A percentile compares a stretch with the other conserved stretches of the same genome.
These are phyloP conservation scores for Hawksworthiomyces lignivorus DNA, from an alignment of 2,329 filamentous ascomycete genomes.

Conservation along the genomic window DNA sequence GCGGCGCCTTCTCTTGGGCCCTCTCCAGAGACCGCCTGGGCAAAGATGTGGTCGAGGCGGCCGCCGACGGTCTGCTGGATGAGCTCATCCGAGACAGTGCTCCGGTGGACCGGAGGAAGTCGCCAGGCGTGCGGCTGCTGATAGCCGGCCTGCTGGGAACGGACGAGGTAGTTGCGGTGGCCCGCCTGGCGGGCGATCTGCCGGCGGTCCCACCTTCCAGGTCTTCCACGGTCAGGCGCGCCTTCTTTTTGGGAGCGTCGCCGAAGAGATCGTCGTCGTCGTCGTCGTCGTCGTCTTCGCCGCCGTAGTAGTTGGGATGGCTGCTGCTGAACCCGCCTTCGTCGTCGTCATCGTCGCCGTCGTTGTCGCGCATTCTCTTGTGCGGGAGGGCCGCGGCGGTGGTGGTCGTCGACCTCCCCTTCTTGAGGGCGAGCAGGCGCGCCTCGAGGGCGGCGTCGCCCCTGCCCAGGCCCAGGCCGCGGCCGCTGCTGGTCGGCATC, in stretches of 20 bases:
- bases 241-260: conserved; percentile 10
- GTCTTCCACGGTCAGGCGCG: conserved; percentile 10
- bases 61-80: no score
- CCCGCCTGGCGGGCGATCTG: neutral
- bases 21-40: no score
- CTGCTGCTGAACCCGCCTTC: conserved; percentile 12
- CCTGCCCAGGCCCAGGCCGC: conserved; percentile 5
- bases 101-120: no score
- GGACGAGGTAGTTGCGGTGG: no score
- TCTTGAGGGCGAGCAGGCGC: conserved; percentile 28
- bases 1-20: no score
- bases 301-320: conserved; percentile 16
- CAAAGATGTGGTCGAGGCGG: no score
- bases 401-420: neutral
- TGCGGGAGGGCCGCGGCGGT: neutral
- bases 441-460: conserved; percentile 23
- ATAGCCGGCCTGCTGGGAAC: no score
- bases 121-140: no score
- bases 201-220: conserved; percentile 4
- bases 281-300: conserved; percentile 4
- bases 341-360: conserved; percentile 17
- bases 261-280: conserved; percentile 12
- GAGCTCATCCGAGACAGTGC: no score
- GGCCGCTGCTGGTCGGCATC: conserved; percentile 22
- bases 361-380: conserved; percentile 18